phyloP scores from a whole-genome alignment of 306 rosid genomes.

The Quercus glauca region DNA sequence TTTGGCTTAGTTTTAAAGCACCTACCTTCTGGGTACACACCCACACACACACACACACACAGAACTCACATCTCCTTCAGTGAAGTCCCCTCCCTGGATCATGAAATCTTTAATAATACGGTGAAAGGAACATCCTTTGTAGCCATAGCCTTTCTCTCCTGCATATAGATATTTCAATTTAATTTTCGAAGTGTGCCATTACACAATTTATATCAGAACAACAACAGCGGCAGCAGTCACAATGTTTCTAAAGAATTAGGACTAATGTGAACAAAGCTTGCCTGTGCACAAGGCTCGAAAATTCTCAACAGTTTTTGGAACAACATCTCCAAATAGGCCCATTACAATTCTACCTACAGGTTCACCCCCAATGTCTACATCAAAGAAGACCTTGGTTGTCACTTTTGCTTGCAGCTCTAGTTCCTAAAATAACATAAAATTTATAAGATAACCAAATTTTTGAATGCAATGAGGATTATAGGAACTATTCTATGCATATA shows the following conservation, averaged over 20 bases:
- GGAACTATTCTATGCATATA: background rate
- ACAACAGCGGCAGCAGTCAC: background rate
- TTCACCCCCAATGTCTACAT: slow-evolving; percentile 75
- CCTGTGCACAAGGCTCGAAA: slow-evolving; percentile 94
- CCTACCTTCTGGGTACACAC: background rate
- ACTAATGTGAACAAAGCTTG: slow-evolving; percentile 13
- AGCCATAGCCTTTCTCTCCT: slow-evolving; percentile 96
- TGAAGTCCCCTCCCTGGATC: slow-evolving; percentile 99
- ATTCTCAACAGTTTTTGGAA: slow-evolving; percentile 79
- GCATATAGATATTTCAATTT: slow-evolving; percentile 27
- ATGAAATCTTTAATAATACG: slow-evolving; percentile 88
- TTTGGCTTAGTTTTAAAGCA: slow-evolving; percentile 15
- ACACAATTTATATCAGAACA: slow-evolving; percentile 14
- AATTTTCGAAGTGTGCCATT: slow-evolving; percentile 7
- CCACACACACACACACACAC: background rate
- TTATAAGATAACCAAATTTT: slow-evolving; percentile 19
- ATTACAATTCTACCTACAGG: slow-evolving; percentile 58
- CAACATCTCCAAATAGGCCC: slow-evolving; percentile 76
- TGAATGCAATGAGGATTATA: slow-evolving; percentile 1
- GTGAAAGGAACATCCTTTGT: slow-evolving; percentile 89
- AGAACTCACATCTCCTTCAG: slow-evolving; percentile 67
- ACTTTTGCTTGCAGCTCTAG: slow-evolving; percentile 73
- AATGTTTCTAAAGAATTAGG: background rate
- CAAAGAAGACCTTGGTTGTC: slow-evolving; percentile 75
- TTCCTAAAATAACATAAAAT: slow-evolving; percentile 38